Conservation (phyloP, 345 rosid species). For the Eucalyptus regnans region DNA sequence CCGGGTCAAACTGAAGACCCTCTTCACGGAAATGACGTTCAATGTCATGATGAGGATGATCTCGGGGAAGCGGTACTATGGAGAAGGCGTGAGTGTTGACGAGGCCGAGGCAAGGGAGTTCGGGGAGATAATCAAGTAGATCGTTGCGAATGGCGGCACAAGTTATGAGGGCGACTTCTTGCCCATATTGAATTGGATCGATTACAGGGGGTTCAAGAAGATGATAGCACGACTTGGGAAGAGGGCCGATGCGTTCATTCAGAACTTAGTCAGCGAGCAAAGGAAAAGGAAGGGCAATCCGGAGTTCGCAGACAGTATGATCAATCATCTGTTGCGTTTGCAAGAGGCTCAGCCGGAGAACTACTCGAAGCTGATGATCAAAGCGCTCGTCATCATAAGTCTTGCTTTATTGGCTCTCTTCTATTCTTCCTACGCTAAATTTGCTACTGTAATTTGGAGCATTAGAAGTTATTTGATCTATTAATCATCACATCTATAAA, state of each 20-base stretch:
- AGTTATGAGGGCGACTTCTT: neutral
- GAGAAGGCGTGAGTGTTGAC: slow-evolving; percentile 12
- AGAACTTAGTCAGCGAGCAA: slow-evolving; percentile 29
- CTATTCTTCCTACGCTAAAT: neutral
- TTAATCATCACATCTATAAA: no score
- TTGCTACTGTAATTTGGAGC: no score
- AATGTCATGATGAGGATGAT: slow-evolving; percentile 23
- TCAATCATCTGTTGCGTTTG: slow-evolving; percentile 39
- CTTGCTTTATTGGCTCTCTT: neutral
- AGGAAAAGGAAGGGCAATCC: neutral
- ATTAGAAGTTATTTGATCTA: no score
- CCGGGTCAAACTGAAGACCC: slow-evolving; percentile 24
- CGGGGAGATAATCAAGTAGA: slow-evolving; percentile 8
- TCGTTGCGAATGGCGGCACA: neutral
- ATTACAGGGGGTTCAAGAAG: slow-evolving; percentile 8
- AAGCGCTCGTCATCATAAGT: slow-evolving; percentile 26
- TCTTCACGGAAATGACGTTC: slow-evolving; percentile 15
- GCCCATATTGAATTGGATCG: neutral
- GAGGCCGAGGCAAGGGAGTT: neutral
- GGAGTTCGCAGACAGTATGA: slow-evolving; percentile 23
- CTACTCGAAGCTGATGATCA: slow-evolving; percentile 8
- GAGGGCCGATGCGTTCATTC: slow-evolving; percentile 30
- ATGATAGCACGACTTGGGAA: slow-evolving; percentile 8
- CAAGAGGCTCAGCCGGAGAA: slow-evolving; percentile 28
- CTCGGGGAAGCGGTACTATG: slow-evolving; percentile 46